Conservation (phyloP, 176 grass and related monocot species). For the Musa schizocarpa region DNA sequence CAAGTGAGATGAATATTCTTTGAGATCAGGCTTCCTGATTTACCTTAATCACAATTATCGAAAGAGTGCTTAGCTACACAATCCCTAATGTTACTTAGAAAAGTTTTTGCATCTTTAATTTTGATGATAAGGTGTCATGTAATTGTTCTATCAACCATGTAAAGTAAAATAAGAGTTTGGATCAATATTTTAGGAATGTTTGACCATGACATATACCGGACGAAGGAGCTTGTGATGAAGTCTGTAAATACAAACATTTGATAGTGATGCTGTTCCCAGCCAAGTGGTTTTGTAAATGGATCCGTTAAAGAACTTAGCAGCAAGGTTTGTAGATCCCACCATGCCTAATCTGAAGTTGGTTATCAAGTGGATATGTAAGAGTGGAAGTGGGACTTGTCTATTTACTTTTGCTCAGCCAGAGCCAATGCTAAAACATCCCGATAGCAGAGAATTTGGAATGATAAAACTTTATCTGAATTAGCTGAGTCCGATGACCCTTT, state of each 20-base stretch:
- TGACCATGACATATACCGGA: background rate
- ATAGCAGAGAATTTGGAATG: no score
- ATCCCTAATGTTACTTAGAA: background rate
- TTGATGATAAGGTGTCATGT: background rate
- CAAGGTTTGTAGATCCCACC: no score
- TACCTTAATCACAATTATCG: background rate
- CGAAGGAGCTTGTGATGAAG: background rate
- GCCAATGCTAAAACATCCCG: no score
- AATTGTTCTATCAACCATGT: background rate
- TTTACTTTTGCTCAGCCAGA: no score
- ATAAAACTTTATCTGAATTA: no score
- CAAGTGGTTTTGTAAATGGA: background rate
- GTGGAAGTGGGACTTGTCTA: no score
- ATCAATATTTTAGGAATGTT: background rate
- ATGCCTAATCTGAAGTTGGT: no score
- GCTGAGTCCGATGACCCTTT: no score
- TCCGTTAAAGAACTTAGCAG: background rate
- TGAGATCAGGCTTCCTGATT: background rate
- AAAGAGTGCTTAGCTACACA: background rate
- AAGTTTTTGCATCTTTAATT: background rate
- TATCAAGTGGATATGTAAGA: no score
- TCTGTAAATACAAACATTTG: background rate
- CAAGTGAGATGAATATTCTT: background rate
- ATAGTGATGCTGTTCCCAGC: background rate
- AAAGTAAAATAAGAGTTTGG: background rate